Base-by-base conservation (phyloP, 2,329 filamentous ascomycete genomes). In the Grosmannia penicillata region DNA sequence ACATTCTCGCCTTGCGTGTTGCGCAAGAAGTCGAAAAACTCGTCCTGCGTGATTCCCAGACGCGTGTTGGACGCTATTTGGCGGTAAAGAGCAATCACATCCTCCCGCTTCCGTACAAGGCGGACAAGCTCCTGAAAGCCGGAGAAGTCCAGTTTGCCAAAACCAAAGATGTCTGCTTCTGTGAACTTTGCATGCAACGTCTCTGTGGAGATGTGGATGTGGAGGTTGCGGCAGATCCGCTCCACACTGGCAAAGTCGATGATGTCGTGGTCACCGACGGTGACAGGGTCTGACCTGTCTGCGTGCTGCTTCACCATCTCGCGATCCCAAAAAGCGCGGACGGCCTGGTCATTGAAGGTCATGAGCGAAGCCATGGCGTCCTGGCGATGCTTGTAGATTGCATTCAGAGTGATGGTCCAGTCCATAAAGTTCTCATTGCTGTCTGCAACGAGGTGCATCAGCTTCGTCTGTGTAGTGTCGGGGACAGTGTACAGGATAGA, bases 341-440 rank as follows among this genome's bases (percentile, higher is more conserved):
- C 73, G 34, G 84, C 85, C 47, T 79, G 79, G 52, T 93, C 78
- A 47, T 82, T 78, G 53, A 87, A 93, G 6, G 83, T 77, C 57
- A 89, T 83, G 41, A 98, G 62, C 6, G 85, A 91, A 11, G 83
- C 78, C 81, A 96, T 93, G 50, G 91, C 72, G 39, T 87, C 82
- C 45, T 93, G 85, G 39, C 91, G 76, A 53, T 93, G 83, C 48
- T 81, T 81, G 29, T 84, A 80, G 47, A 96, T 81, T 37, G 78
- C 75, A 43, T 93, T 81, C 13, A 98, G 69, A 3, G 86, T 89
- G 14, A 74, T 73, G 1, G 79, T 85, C 91, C 89, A 96, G 21
- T 83, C 66, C 23, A 75, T 66, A 49, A 89, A 80, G 8, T 77
- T 73, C 47, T 76, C 72, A 33, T 76, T 66, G 44, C 80, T 78